These are phyloP conservation scores for Ananas comosus DNA, from an alignment of 176 grass and related monocot genomes.

Conservation along the genomic window DNA sequence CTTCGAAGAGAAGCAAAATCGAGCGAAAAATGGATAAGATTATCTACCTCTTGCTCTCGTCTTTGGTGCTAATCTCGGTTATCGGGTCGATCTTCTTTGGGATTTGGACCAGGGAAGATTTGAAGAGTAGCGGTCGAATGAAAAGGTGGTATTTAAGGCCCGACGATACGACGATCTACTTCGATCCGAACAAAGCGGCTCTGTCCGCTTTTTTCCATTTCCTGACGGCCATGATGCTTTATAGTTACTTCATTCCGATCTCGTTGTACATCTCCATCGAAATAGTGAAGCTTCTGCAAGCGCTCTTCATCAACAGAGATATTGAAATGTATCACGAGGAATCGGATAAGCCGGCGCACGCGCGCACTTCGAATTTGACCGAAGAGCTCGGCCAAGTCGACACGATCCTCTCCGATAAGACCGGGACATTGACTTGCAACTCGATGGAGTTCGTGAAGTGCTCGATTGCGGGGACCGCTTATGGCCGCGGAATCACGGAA, in stretches of 20 bases:
- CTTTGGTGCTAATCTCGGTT: conserved; percentile 51
- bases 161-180: conserved; percentile 49
- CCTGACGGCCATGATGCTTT: conserved; percentile 92
- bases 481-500: conserved; percentile 87
- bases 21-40: conserved; percentile 87
- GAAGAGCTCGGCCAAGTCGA: conserved; percentile 97
- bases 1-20: conserved; percentile 94
- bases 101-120: conserved; percentile 67
- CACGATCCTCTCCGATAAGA: conserved; percentile 97
- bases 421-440: conserved; percentile 95
- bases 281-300: conserved; percentile 96
- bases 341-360: conserved; percentile 79
- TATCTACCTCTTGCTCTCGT: conserved; percentile 76
- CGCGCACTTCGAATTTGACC: conserved; percentile 89
- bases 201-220: conserved; percentile 82
- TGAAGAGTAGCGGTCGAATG: conserved; percentile 36
- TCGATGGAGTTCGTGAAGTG: conserved; percentile 99
- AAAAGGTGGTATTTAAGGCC: conserved; percentile 93
- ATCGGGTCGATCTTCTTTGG: conserved; percentile 89
- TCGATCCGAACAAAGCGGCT: conserved; percentile 47
- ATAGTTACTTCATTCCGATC: conserved; percentile 92
- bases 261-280: conserved; percentile 98
- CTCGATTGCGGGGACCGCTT: conserved; percentile 77
- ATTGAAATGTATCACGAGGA: conserved; percentile 93
- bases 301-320: conserved; percentile 83